These are phyloP conservation scores for Yamadazyma spencermartinsiae DNA, from an alignment of 1,139 yeast genomes.

Conservation along the genomic window DNA sequence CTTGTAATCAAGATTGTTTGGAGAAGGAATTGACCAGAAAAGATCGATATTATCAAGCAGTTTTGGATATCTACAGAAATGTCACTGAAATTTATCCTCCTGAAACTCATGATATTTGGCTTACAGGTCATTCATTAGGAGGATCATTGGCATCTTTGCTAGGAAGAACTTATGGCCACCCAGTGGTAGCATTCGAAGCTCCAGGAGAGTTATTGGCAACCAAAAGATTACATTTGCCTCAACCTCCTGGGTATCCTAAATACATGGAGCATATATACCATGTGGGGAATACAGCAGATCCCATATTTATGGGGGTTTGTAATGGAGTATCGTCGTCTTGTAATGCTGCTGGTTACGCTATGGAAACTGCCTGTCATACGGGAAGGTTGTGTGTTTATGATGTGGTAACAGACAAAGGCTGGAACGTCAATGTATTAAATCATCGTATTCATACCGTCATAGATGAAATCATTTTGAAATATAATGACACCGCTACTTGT, in stretches of 20 bases:
- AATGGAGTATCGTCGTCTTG: constrained; percentile 93
- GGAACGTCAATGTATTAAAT: constrained; percentile 86
- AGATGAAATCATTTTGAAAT: constrained; percentile 70
- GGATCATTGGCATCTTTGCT: constrained; percentile 82
- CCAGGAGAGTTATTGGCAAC: constrained; percentile 92
- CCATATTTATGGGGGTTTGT: constrained; percentile 95
- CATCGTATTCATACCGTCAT: constrained; percentile 92
- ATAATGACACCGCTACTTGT: constrained; percentile 79
- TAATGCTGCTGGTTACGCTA: constrained; percentile 91
- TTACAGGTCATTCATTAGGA: constrained; percentile 94
- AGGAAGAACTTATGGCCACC: constrained; percentile 88
- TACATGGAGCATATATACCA: constrained; percentile 89
- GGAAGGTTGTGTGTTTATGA: constrained; percentile 90
- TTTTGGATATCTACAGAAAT: constrained; percentile 72
- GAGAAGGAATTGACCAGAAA: constrained; percentile 72
- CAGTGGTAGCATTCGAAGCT: constrained; percentile 88
- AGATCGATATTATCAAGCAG: constrained; percentile 83
- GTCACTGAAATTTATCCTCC: constrained; percentile 69
- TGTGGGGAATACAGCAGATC: constrained; percentile 96
- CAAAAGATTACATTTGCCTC: constrained; percentile 81
- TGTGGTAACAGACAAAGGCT: constrained; percentile 83
- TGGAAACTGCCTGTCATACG: constrained; percentile 95
- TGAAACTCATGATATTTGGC: constrained; percentile 69
- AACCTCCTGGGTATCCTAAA: constrained; percentile 86
- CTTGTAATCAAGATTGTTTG: constrained; percentile 86